A percentile compares a stretch with the other conserved stretches of the same genome.
Evolutionary conservation across 768 basidiomycete species (phyloP).

Genomic region (Suillus subluteus): DNA sequence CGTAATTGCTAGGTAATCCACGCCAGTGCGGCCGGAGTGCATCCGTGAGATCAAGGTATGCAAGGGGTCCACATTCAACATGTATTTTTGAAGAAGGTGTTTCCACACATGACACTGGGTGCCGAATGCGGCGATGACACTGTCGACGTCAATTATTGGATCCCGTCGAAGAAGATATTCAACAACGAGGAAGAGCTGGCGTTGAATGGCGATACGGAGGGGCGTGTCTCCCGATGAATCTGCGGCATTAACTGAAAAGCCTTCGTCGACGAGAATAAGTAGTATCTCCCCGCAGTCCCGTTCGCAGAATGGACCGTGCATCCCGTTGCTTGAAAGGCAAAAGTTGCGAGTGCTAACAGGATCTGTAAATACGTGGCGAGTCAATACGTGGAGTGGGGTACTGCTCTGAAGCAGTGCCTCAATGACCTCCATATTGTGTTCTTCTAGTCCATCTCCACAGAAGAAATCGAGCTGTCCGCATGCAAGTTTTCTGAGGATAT

Average conservation of each 20-base stretch:
- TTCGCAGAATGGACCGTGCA: not conserved
- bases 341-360: not conserved
- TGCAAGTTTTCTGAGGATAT: not conserved
- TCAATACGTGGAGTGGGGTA: not conserved
- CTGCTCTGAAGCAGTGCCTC: not conserved
- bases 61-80: not conserved
- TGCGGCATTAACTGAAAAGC: not conserved
- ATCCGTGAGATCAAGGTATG: conserved; percentile 4
- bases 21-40: not conserved
- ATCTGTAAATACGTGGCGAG: not conserved
- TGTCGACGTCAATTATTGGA: not conserved
- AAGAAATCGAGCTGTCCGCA: not conserved
- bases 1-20: conserved; percentile 10
- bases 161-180: conserved; percentile 1
- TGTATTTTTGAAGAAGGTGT: not conserved
- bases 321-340: not conserved
- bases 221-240: not conserved
- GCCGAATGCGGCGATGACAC: not conserved
- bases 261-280: not conserved
- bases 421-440: not conserved
- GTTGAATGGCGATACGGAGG: conserved; percentile 2
- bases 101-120: not conserved
- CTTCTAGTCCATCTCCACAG: not conserved
- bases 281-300: not conserved
- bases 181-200: not conserved